Evolutionary conservation across 768 basidiomycete species (phyloP).

Genomic region (Macrolepiota albuminosa): DNA sequence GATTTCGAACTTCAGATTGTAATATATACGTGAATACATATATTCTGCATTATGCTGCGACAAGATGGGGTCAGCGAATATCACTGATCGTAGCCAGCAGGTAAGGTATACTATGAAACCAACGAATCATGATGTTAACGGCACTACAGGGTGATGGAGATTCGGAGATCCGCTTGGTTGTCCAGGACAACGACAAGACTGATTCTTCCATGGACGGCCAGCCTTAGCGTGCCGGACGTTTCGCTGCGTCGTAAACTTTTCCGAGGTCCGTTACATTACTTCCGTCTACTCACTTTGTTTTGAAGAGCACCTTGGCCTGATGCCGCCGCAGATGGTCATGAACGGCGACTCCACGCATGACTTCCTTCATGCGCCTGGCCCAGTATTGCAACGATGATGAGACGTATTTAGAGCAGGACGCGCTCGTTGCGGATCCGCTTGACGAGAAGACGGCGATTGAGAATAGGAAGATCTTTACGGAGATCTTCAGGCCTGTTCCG

Average conservation of each 20-base stretch:
- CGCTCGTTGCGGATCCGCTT: no score
- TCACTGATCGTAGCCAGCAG: constrained; percentile 86
- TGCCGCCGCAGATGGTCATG: no score
- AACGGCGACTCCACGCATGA: constrained; percentile 29
- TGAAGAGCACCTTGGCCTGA: no score
- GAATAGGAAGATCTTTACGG: constrained; percentile 83
- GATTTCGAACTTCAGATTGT: no score
- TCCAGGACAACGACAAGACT: constrained; percentile 84
- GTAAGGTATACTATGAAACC: constrained; percentile 21
- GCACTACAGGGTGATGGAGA: constrained; percentile 75
- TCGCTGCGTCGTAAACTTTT: constrained; percentile 88
- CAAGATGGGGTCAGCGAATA: constrained; percentile 95
- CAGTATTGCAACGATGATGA: constrained; percentile 69
- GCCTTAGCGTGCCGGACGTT: constrained; percentile 66
- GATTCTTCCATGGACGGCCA: constrained; percentile 74
- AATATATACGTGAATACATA: no score
- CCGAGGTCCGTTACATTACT: no score
- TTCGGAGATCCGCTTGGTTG: constrained; percentile 89
- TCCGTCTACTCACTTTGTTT: no score
- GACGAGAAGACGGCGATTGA: no score
- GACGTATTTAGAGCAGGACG: no score
- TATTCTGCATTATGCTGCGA: no score
- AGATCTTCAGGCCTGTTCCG: constrained; percentile 83
- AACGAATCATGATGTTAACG: constrained; percentile 1
- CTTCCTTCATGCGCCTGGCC: constrained; percentile 75